Percentiles rank a stretch among this genome's conserved stretches.
These are phyloP conservation scores for Cutaneotrichosporon daszewskae DNA, from an alignment of 1,284 basidiomycete genomes.

Conservation along the genomic window DNA sequence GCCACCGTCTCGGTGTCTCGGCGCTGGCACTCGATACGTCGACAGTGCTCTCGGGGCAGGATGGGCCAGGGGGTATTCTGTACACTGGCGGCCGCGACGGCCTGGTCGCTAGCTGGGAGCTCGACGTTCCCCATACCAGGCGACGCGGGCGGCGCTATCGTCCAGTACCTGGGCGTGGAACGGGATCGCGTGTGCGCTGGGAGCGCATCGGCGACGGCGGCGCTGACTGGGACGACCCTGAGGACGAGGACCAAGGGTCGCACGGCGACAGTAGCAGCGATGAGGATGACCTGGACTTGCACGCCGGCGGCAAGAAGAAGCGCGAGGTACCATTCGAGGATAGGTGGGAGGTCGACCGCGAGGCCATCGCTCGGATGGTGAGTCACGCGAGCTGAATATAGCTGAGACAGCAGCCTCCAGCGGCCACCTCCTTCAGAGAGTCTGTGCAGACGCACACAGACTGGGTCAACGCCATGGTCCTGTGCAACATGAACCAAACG, in stretches of 20 bases:
- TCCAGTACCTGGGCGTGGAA: conserved; percentile 23
- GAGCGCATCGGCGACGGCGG: conserved; percentile 42
- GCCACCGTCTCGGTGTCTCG: conserved; percentile 79
- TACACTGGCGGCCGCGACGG: conserved; percentile 93
- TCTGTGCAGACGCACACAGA: conserved; percentile 80
- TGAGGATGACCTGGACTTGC: conserved; percentile 49
- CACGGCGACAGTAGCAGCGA: conserved; percentile 49
- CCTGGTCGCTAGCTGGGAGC: conserved; percentile 83
- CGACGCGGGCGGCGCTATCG: conserved; percentile 47
- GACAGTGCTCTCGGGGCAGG: conserved; percentile 61
- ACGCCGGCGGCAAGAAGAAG: conserved; percentile 1
- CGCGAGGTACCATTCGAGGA: conserved; percentile 58
- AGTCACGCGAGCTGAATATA: background rate
- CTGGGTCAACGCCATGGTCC: conserved; percentile 92
- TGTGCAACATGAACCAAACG: conserved; percentile 90
- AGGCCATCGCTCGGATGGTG: conserved; percentile 24
- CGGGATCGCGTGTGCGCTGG: conserved; percentile 29
- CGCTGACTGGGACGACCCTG: conserved; percentile 58
- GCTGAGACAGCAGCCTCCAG: conserved; percentile 18
- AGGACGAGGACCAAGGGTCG: conserved; percentile 45
- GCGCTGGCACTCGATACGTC: conserved; percentile 79
- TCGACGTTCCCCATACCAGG: conserved; percentile 61
- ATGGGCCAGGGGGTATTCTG: conserved; percentile 77
- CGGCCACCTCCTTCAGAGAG: conserved; percentile 61
- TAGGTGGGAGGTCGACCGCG: conserved; percentile 69